Evolutionary conservation across 768 basidiomycete species (phyloP).

Genomic region (Suillus alpinus): DNA sequence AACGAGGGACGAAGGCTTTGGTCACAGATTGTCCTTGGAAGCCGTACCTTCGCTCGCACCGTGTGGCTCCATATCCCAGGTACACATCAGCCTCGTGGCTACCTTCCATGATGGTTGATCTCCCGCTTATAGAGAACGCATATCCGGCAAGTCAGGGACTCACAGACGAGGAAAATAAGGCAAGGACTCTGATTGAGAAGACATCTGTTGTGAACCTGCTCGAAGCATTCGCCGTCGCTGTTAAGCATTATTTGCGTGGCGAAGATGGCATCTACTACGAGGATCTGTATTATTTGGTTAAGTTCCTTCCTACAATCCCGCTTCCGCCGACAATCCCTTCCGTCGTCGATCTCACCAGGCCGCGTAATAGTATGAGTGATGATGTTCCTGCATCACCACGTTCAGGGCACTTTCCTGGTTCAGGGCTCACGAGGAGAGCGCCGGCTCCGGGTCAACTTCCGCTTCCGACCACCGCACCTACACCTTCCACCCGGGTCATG

Average conservation of each 20-base stretch:
- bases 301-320: slow-evolving; percentile 66
- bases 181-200: slow-evolving; percentile 58
- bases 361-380: neutral
- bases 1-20: slow-evolving; percentile 69
- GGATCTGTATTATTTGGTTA: slow-evolving; percentile 68
- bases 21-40: slow-evolving; percentile 61
- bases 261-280: slow-evolving; percentile 35
- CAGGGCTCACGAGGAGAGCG: slow-evolving; percentile 1
- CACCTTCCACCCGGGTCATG: slow-evolving; percentile 14
- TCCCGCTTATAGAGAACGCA: slow-evolving; percentile 17
- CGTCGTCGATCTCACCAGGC: slow-evolving; percentile 24
- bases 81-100: slow-evolving; percentile 18
- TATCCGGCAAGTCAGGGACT: slow-evolving; percentile 19
- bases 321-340: slow-evolving; percentile 51
- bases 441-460: slow-evolving; percentile 26
- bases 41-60: slow-evolving; percentile 55
- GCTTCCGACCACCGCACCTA: slow-evolving; percentile 23
- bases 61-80: slow-evolving; percentile 70
- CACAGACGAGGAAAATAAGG: slow-evolving; percentile 34
- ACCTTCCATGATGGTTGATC: neutral
- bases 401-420: slow-evolving; percentile 7
- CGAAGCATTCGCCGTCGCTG: slow-evolving; percentile 61
- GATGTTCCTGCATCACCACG: slow-evolving; percentile 8
- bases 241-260: slow-evolving; percentile 70
- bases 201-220: slow-evolving; percentile 67